Evolutionary conservation across 352 stramenopile genomes (phyloP).

Genomic region (Globisporangium alternatum): DNA sequence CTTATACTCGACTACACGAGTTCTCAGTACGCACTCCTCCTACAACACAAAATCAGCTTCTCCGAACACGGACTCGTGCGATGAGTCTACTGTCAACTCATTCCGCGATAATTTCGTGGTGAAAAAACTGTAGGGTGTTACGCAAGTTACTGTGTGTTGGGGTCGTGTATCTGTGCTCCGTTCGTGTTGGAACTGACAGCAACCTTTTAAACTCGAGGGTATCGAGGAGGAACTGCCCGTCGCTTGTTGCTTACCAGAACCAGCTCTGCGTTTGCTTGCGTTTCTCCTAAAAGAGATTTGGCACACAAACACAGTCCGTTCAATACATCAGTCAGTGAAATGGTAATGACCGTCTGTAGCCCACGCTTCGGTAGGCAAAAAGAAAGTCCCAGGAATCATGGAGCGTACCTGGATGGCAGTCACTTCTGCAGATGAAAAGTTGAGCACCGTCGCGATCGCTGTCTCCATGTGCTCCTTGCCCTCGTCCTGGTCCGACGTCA

Average conservation of each 20-base stretch:
- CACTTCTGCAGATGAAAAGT: constrained; percentile 74
- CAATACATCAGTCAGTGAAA: not conserved
- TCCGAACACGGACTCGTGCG: too few relatives aligned
- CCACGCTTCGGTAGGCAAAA: not conserved
- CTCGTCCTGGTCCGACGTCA: constrained; percentile 82
- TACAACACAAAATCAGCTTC: too few relatives aligned
- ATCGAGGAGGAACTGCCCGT: too few relatives aligned
- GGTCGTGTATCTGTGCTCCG: too few relatives aligned
- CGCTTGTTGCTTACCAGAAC: constrained; percentile 14
- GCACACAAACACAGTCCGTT: not conserved
- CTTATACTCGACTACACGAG: too few relatives aligned
- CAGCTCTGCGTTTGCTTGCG: constrained; percentile 20
- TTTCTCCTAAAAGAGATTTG: constrained; percentile 12
- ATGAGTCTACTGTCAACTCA: too few relatives aligned
- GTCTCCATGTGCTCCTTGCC: constrained; percentile 89
- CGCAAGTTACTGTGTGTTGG: too few relatives aligned
- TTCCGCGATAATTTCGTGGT: too few relatives aligned
- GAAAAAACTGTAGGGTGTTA: too few relatives aligned
- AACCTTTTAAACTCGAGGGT: too few relatives aligned
- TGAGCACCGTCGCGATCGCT: constrained; percentile 83
- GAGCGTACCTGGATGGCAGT: constrained; percentile 44
- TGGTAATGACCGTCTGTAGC: not conserved
- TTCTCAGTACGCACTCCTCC: too few relatives aligned
- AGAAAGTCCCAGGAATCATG: not conserved
- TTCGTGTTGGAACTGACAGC: too few relatives aligned